Evolutionary conservation across 2,329 filamentous ascomycete genomes (phyloP), one percentile per base, ranked within the genome.

Genomic region (Coniochaeta sp.): DNA sequence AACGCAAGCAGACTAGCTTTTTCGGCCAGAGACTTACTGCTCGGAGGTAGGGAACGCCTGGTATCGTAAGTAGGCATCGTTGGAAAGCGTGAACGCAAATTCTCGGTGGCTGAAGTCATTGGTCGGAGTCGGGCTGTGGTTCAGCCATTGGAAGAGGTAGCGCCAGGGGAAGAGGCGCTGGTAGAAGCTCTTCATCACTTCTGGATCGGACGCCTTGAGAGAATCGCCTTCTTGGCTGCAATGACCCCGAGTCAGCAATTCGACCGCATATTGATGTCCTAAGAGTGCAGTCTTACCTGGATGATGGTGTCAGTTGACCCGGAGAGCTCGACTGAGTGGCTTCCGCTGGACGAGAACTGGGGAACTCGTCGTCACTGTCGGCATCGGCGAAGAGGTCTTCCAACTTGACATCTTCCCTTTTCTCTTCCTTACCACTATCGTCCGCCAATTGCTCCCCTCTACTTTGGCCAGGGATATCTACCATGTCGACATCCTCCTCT

Each of bases 81-180:
- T 96, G 62, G 89, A 88, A n/a, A 98, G 82, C 1, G 93, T 96
- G 71, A 98, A 93, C 19, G 95, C 93, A 72, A 99, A 98, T 74
- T 99, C 95, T 70, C 95, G 89, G 72, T 98, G 90, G 31, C 82
- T 87, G 76, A 98, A 98, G 74, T 98, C 93, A 65, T 87, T 88
- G 5, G 89, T 89, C 0, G 95, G 93, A 7, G 87, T 87, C 7
- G 91, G 89, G 59, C 90, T 91, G 75, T 98, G 95, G 71, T 98
- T 99, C 56, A 99, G 85, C 95, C 95, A 99, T 73, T 97, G 93
- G 76, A 97, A 99, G 22, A 98, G 86, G 63, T 91, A 89, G 62
- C 93, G 87, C 81, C 96, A 99, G 5, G 95, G 95, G 68, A 98
- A 98, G 40, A 99, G 81, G 56, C 95, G 90, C 71, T 96, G 90